Conservation (phyloP, 2,329 filamentous ascomycete species). For the Cladosporium sphaerospermum region DNA sequence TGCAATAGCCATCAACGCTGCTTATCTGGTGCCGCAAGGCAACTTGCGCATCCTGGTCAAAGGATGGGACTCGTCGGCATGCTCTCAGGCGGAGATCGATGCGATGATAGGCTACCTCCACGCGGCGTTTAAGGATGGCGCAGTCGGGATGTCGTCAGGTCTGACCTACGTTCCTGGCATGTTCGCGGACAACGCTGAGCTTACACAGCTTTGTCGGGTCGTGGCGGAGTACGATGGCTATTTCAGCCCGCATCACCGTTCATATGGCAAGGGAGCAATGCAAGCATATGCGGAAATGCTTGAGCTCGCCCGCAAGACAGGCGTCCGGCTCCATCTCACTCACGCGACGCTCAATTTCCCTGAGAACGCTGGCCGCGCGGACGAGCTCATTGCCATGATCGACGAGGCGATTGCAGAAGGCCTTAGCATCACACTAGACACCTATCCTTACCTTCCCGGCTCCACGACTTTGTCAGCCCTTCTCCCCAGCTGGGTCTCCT, state of each 20-base stretch:
- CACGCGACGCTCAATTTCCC: conserved; percentile 27
- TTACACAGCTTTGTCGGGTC: conserved; percentile 21
- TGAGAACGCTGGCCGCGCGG: conserved; percentile 23
- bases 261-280: conserved; percentile 24
- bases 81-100: conserved; percentile 19
- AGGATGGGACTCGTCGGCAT: conserved; percentile 20
- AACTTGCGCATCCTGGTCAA: conserved; percentile 25
- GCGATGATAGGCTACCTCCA: conserved; percentile 20
- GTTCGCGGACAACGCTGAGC: conserved; percentile 22
- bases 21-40: conserved; percentile 25
- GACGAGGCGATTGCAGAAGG: conserved; percentile 21
- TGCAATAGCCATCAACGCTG: conserved; percentile 22
- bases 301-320: conserved; percentile 21
- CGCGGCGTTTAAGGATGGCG: conserved; percentile 20
- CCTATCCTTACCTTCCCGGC: conserved; percentile 26
- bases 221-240: conserved; percentile 23
- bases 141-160: conserved; percentile 24
- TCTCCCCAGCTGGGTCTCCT: conserved; percentile 22
- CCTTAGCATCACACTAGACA: conserved; percentile 22
- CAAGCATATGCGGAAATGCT: conserved; percentile 26
- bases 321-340: conserved; percentile 24
- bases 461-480: conserved; percentile 22
- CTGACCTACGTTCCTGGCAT: conserved; percentile 26
- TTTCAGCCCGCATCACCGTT: conserved; percentile 25
- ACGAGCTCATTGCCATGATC: conserved; percentile 24